Percentiles rank a stretch among this genome's conserved stretches.
phyloP scores from a whole-genome alignment of 1,284 basidiomycete genomes.

The Rhodotorula mucilaginosa region DNA sequence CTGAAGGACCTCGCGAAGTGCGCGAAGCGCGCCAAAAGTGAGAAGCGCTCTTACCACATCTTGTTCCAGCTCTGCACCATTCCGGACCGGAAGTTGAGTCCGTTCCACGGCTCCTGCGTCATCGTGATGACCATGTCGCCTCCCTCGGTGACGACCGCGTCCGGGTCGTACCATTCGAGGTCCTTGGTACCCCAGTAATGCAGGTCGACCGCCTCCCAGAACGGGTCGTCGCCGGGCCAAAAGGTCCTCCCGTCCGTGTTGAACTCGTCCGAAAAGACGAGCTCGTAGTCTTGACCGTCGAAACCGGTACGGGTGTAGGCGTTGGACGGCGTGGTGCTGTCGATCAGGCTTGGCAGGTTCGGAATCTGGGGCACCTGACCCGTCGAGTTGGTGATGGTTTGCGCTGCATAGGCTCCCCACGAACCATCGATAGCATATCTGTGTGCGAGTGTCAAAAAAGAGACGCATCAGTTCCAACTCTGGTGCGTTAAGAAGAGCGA shows the following conservation, averaged over 20 bases:
- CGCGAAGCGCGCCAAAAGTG: background rate
- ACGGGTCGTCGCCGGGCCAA: slow-evolving; percentile 48
- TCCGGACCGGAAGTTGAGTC: slow-evolving; percentile 65
- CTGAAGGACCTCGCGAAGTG: background rate
- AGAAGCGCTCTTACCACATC: slow-evolving; percentile 60
- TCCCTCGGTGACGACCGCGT: slow-evolving; percentile 69
- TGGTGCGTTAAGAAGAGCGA: too few species aligned
- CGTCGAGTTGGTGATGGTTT: slow-evolving; percentile 34
- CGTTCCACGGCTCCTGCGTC: slow-evolving; percentile 62
- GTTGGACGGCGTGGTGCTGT: slow-evolving; percentile 48
- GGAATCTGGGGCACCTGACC: slow-evolving; percentile 44
- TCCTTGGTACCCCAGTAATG: slow-evolving; percentile 56
- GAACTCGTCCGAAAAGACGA: slow-evolving; percentile 77
- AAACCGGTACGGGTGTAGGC: slow-evolving; percentile 41
- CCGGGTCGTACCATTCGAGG: slow-evolving; percentile 60
- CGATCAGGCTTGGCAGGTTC: slow-evolving; percentile 45
- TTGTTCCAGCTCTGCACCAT: slow-evolving; percentile 68
- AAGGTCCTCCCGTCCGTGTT: slow-evolving; percentile 58
- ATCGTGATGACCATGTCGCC: slow-evolving; percentile 80
- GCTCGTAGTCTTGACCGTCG: slow-evolving; percentile 45
- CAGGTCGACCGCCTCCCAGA: slow-evolving; percentile 71
- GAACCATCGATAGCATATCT: slow-evolving; percentile 17
- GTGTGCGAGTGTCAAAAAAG: background rate
- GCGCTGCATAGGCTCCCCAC: slow-evolving; percentile 12
- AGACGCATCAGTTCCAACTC: background rate